Conservation (phyloP, 1,284 basidiomycete genomes). For the Malassezia brasiliensis region DNA sequence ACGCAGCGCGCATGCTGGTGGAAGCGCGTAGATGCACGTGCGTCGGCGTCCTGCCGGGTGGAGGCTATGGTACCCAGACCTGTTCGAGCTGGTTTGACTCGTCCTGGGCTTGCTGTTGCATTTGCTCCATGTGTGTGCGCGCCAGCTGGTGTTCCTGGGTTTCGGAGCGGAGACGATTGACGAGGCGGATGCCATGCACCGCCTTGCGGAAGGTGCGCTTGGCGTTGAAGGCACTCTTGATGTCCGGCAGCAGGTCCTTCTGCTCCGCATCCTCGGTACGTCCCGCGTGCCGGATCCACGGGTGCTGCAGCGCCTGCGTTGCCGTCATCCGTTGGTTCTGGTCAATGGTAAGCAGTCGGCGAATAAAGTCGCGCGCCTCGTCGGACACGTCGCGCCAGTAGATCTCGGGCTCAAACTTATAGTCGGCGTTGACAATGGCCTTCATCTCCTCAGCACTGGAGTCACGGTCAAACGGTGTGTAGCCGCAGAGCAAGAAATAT, state of each 20-base stretch:
- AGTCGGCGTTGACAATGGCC: conserved; percentile 44
- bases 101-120: conserved; percentile 12
- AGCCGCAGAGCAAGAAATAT: conserved; percentile 46
- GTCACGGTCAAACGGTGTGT: conserved; percentile 46
- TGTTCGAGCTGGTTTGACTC: conserved; percentile 27
- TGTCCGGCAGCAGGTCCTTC: conserved; percentile 43
- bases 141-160: conserved; percentile 20
- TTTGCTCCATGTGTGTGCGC: conserved; percentile 13
- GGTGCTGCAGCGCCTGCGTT: conserved; percentile 32
- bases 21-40: neutral
- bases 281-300: conserved; percentile 25
- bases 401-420: conserved; percentile 38
- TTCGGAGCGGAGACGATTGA: conserved; percentile 28
- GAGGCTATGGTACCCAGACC: conserved; percentile 16
- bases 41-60: neutral
- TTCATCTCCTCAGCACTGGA: conserved; percentile 47
- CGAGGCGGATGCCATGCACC: conserved; percentile 41
- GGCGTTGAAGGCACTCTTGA: conserved; percentile 47
- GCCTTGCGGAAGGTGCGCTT: conserved; percentile 44
- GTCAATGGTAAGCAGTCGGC: conserved; percentile 38
- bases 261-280: conserved; percentile 16
- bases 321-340: conserved; percentile 35
- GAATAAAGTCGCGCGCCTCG: conserved; percentile 41
- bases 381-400: conserved; percentile 43
- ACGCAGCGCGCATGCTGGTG: neutral